A percentile compares a stretch with the other conserved stretches of the same genome.
Evolutionary conservation across 768 basidiomycete species (phyloP).

Genomic region (Termitomyces sp.): DNA sequence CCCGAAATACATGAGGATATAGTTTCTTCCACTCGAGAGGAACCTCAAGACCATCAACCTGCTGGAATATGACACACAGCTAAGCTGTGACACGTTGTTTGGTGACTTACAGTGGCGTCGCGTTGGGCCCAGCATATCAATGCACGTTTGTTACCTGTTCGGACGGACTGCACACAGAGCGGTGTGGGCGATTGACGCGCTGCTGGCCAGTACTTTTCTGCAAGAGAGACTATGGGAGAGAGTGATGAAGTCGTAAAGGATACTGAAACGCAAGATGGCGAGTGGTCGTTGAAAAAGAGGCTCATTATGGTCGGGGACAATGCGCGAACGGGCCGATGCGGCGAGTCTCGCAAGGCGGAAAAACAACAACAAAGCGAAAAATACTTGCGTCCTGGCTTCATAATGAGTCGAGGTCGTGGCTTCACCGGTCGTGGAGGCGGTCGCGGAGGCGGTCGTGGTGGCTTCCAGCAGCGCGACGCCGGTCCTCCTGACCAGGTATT

Average conservation of each 20-base stretch:
- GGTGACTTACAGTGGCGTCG: conserved; percentile 33
- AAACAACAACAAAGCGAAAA: conserved; percentile 15
- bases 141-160: conserved; percentile 5
- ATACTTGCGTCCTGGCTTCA: background rate
- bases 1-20: conserved; percentile 31
- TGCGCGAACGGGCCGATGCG: conserved; percentile 3
- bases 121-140: conserved; percentile 28
- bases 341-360: background rate
- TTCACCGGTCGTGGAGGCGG: conserved; percentile 50
- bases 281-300: conserved; percentile 22
- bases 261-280: conserved; percentile 22
- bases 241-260: conserved; percentile 15
- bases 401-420: conserved; percentile 31
- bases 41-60: conserved; percentile 32
- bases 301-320: conserved; percentile 17
- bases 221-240: conserved; percentile 23
- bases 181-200: conserved; percentile 9
- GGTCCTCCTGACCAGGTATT: conserved; percentile 80
- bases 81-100: background rate
- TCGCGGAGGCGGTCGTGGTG: conserved; percentile 65
- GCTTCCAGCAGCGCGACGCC: conserved; percentile 63
- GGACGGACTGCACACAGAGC: conserved; percentile 14
- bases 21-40: conserved; percentile 34
- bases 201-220: conserved; percentile 26
- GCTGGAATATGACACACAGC: conserved; percentile 2